Conservation (phyloP, 306 rosid species). For the Calophaca sinica region DNA sequence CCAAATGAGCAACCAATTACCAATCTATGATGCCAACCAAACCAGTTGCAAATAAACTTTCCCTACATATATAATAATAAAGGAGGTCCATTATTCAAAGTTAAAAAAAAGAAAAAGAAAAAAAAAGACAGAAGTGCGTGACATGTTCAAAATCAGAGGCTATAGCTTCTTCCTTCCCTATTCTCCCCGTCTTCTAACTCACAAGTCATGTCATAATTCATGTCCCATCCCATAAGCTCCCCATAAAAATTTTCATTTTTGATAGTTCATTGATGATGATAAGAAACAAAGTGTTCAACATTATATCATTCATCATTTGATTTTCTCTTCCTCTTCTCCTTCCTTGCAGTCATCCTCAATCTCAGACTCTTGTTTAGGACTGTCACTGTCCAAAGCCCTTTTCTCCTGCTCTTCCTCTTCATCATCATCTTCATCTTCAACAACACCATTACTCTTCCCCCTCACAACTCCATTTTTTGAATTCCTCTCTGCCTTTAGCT, state of each 20-base stretch:
- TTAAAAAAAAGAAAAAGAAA: not conserved
- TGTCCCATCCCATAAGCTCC: too few relatives aligned
- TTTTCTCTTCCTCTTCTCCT: constrained; percentile 48
- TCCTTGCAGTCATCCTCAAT: constrained; percentile 59
- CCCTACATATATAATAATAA: constrained; percentile 39
- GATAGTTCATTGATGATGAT: too few relatives aligned
- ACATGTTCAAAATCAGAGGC: constrained; percentile 52
- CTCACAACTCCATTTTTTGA: constrained; percentile 46
- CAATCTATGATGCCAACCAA: not conserved
- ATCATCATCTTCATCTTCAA: constrained; percentile 58
- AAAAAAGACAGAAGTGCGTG: constrained; percentile 27
- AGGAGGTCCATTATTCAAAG: constrained; percentile 39
- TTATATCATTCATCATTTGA: constrained; percentile 32
- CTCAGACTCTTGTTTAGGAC: constrained; percentile 72
- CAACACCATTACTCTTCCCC: constrained; percentile 25
- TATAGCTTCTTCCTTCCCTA: constrained; percentile 22
- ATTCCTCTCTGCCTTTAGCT: constrained; percentile 62
- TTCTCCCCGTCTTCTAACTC: constrained; percentile 20
- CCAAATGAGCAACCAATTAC: too few relatives aligned
- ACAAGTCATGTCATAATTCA: not conserved
- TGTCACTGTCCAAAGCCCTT: constrained; percentile 92
- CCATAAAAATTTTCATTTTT: too few relatives aligned
- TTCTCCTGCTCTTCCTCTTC: constrained; percentile 80
- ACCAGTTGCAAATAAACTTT: constrained; percentile 45
- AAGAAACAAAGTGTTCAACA: too few relatives aligned